Evolutionary conservation across 2,329 filamentous ascomycete genomes (phyloP), one percentile per base, ranked within the genome.

Genomic region (Cladobotryum protrusum): DNA sequence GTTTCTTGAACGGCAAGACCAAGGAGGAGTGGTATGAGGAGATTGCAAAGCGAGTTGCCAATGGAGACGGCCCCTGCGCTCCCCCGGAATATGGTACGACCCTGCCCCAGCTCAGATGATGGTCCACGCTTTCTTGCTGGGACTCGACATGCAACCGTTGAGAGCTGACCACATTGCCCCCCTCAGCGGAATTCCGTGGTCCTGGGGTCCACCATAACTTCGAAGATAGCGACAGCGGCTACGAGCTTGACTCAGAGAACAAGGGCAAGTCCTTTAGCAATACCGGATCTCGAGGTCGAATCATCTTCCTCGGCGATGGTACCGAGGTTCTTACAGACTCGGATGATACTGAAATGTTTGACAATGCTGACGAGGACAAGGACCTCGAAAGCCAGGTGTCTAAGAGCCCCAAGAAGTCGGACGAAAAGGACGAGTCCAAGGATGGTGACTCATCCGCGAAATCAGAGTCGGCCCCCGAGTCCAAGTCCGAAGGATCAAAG

Each of bases 11-110:
- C 64, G 93, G 92, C 68, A 90, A 88, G 78, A 87, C 84, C 61
- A 95, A 95, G 80, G 91, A 96, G 65, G 87, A 96, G 74, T 99
- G 93, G 93, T 99, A 99, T 70, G 89, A 96, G 64, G 86, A 91
- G 75, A 87, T 99, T 69, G 89, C 86, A 63, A 89, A 87, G 75
- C 83, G 93, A 67, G 93, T 99, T 70, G 89, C 91, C 61, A 91
- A 92, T 68, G 93, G 92, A 72, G 93, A 99, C 72, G 93, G 93
- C 63, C 93, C 93, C 68, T 97, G 92, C 77, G 93, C 93, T 70
- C 93, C 93, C 72, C 93, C 92, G 65, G 93, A 99, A 84, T 99
- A 97, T 78, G 93, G 93, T 91, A 92, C 85, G 89, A 74, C 74
- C 67, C 67, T 56, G 68, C 72, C 71, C 69, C 66, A 50, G 47